Conservation (phyloP, 495 filamentous ascomycete species). For the Wilcoxina mikolae region DNA sequence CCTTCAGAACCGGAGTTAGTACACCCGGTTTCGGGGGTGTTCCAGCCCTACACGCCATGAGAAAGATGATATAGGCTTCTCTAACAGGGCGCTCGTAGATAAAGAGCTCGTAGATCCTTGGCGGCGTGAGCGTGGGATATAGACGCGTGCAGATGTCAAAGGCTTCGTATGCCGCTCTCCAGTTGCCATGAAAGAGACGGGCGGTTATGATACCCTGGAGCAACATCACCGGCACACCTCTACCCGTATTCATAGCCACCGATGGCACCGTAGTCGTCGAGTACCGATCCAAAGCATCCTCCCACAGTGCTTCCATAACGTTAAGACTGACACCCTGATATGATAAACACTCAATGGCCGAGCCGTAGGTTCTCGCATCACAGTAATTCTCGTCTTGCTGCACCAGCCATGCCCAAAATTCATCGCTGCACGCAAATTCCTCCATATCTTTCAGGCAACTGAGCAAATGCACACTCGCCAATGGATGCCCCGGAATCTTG, state of each 20-base stretch:
- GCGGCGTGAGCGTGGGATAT: slow-evolving; percentile 31
- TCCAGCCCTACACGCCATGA: slow-evolving; percentile 35
- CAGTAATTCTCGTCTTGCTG: slow-evolving; percentile 29
- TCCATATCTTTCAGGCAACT: slow-evolving; percentile 34
- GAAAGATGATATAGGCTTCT: slow-evolving; percentile 35
- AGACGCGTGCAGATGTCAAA: slow-evolving; percentile 35
- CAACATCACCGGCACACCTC: slow-evolving; percentile 30
- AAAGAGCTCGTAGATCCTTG: slow-evolving; percentile 33
- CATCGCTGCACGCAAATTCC: slow-evolving; percentile 28
- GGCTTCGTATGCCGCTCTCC: slow-evolving; percentile 35
- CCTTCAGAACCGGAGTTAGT: slow-evolving; percentile 23
- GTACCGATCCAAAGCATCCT: slow-evolving; percentile 31
- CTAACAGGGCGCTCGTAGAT: slow-evolving; percentile 33
- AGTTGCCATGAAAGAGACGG: slow-evolving; percentile 33
- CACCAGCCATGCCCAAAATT: slow-evolving; percentile 36
- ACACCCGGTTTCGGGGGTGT: slow-evolving; percentile 21
- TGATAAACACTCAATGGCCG: slow-evolving; percentile 36
- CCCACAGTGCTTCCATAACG: slow-evolving; percentile 33
- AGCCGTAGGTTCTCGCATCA: slow-evolving; percentile 33
- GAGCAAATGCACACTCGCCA: slow-evolving; percentile 34
- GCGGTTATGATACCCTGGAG: slow-evolving; percentile 38
- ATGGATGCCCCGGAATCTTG: slow-evolving; percentile 29
- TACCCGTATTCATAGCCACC: slow-evolving; percentile 18
- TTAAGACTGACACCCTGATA: slow-evolving; percentile 29
- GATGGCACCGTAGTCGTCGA: slow-evolving; percentile 9